A percentile compares a stretch with the other conserved stretches of the same genome.
Evolutionary conservation across 2,329 filamentous ascomycete species (phyloP).

Genomic region (Macrophomina pseudophaseolina): DNA sequence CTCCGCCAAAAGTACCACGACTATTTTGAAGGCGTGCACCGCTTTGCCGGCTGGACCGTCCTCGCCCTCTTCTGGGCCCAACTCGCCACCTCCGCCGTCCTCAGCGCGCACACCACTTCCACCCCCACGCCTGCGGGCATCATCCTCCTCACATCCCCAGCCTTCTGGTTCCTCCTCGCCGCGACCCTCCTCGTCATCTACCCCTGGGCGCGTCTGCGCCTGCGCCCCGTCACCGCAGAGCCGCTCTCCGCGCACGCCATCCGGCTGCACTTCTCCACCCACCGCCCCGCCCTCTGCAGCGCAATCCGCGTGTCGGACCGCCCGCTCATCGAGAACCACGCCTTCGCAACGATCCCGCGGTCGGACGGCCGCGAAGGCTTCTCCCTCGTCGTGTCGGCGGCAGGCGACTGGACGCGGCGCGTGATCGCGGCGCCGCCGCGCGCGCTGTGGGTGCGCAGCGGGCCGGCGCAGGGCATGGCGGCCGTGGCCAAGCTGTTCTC

Average conservation of each 20-base stretch:
- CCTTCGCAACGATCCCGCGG: conserved; percentile 45
- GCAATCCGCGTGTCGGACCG: conserved; percentile 25
- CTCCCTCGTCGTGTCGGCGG: conserved; percentile 40
- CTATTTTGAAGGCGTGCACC: conserved; percentile 42
- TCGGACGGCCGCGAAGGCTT: conserved; percentile 30
- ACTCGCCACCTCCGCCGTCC: conserved; percentile 13
- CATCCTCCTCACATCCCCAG: conserved; percentile 54
- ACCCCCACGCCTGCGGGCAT: conserved; percentile 35
- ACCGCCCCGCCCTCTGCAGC: conserved; percentile 9
- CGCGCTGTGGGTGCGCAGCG: conserved; percentile 37
- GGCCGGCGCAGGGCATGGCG: conserved; percentile 40
- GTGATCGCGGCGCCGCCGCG: conserved; percentile 35
- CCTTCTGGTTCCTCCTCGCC: conserved; percentile 72
- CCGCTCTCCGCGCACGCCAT: conserved; percentile 74
- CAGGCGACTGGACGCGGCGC: conserved; percentile 42
- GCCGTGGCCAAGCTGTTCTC: conserved; percentile 40
- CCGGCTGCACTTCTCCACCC: conserved; percentile 60
- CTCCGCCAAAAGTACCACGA: conserved; percentile 38
- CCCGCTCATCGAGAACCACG: conserved; percentile 43
- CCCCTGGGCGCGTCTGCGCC: conserved; percentile 75
- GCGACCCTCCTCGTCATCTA: conserved; percentile 70
- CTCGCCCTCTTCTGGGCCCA: conserved; percentile 41
- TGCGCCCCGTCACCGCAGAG: conserved; percentile 68
- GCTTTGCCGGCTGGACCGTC: conserved; percentile 42
- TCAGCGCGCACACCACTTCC: conserved; percentile 6